Conservation (phyloP, 495 filamentous ascomycete species). For the Apodospora peruviana region DNA sequence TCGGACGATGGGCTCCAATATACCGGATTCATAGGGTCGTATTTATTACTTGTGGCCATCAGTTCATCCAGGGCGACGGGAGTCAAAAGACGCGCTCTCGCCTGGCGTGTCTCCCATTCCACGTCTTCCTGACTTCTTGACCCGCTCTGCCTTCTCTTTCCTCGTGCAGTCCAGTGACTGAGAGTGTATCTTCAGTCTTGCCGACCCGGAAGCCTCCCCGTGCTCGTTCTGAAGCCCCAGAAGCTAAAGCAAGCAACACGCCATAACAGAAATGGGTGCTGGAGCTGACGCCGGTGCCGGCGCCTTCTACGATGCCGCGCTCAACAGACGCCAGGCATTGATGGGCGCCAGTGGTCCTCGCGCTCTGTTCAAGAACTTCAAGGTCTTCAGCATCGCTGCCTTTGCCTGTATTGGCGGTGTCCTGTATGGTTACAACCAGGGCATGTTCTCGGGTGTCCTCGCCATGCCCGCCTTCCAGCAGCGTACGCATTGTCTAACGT, state of each 20-base stretch:
- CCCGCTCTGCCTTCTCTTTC: background rate
- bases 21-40: background rate
- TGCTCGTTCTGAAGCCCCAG: background rate
- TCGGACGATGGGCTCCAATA: conserved; percentile 14
- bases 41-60: background rate
- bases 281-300: conserved; percentile 30
- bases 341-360: conserved; percentile 58
- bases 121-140: too few relatives aligned
- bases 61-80: background rate
- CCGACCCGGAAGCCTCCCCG: too few relatives aligned
- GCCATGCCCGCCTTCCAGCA: conserved; percentile 53
- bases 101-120: background rate
- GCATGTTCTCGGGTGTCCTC: conserved; percentile 71
- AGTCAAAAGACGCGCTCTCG: background rate
- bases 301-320: conserved; percentile 55
- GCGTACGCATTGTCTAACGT: conserved; percentile 26
- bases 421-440: conserved; percentile 67
- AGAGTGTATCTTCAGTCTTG: too few relatives aligned
- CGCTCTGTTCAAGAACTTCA: conserved; percentile 62
- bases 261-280: conserved; percentile 22
- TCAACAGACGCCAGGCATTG: conserved; percentile 58
- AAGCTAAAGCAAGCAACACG: background rate
- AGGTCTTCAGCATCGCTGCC: conserved; percentile 64
- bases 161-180: background rate
- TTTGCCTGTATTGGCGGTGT: conserved; percentile 76